phyloP scores from a whole-genome alignment of 108 stramenopile genomes.

The Fragilaria radians region DNA sequence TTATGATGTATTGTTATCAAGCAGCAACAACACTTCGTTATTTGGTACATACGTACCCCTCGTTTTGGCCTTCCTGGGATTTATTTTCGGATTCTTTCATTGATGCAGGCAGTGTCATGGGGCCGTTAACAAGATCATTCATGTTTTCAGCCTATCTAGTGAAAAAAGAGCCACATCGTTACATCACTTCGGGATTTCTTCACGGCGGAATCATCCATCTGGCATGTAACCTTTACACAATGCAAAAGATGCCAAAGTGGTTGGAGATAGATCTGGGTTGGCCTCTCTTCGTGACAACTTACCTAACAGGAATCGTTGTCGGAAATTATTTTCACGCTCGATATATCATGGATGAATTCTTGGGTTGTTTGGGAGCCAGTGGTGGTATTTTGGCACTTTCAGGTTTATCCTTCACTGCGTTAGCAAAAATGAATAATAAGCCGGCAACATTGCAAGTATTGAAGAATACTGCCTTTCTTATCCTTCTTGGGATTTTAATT shows the following conservation, averaged over 20 bases:
- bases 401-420: slow-evolving; percentile 57
- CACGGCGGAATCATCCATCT: slow-evolving; percentile 67
- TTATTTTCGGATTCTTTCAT: slow-evolving; percentile 28
- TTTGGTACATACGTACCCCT: slow-evolving; percentile 37
- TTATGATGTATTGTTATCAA: slow-evolving; percentile 52
- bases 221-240: slow-evolving; percentile 40
- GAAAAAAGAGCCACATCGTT: slow-evolving; percentile 54
- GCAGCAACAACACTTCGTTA: slow-evolving; percentile 38
- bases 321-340: slow-evolving; percentile 53
- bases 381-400: slow-evolving; percentile 74
- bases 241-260: slow-evolving; percentile 52
- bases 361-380: slow-evolving; percentile 52
- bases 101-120: slow-evolving; percentile 18
- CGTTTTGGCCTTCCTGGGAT: slow-evolving; percentile 37
- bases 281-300: slow-evolving; percentile 58
- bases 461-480: slow-evolving; percentile 46
- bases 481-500: slow-evolving; percentile 39
- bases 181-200: slow-evolving; percentile 66
- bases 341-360: slow-evolving; percentile 9
- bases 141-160: slow-evolving; percentile 38
- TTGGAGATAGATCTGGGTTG: slow-evolving; percentile 45
- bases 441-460: slow-evolving; percentile 31
- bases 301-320: slow-evolving; percentile 44
- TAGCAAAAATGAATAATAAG: slow-evolving; percentile 53
- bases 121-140: slow-evolving; percentile 52